Percentiles rank a stretch among this genome's conserved stretches.
Evolutionary conservation across 192 early-diverging fungal species (phyloP).

Genomic region (Funneliformis geosporum): DNA sequence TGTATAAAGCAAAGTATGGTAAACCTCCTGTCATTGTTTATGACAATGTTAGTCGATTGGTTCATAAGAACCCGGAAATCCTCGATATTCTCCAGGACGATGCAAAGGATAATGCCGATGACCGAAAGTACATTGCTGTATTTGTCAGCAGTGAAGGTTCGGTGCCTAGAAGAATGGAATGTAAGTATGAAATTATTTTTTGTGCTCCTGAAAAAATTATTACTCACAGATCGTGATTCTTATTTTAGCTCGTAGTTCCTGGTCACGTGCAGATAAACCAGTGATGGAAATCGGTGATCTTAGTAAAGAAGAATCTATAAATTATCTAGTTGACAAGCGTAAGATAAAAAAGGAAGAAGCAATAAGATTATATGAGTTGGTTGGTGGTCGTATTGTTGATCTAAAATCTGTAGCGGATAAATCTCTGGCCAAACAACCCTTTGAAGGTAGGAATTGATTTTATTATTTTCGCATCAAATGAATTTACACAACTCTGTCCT

Average conservation of each 20-base stretch:
- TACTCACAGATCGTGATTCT: too few relatives aligned
- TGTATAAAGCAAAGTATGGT: neutral
- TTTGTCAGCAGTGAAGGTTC: too few relatives aligned
- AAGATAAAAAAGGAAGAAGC: neutral
- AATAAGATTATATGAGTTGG: conserved; percentile 7
- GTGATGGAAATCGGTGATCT: neutral
- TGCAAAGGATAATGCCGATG: too few relatives aligned
- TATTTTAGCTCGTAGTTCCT: too few relatives aligned
- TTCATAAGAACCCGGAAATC: neutral
- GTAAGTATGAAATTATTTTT: too few relatives aligned
- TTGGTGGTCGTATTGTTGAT: neutral
- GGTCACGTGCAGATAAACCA: neutral
- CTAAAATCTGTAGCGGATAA: neutral
- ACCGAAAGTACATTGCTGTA: too few relatives aligned
- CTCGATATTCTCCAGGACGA: conserved; percentile 17
- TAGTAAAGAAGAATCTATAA: neutral
- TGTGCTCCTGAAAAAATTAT: too few relatives aligned
- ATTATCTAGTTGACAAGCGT: neutral
- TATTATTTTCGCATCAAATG: too few relatives aligned
- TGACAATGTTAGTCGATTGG: neutral
- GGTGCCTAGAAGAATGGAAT: too few relatives aligned
- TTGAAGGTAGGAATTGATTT: neutral
- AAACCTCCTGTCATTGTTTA: neutral
- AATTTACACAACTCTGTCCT: too few relatives aligned
- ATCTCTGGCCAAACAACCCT: neutral